Conservation (phyloP, 164 flowering plant species). For the Dillenia suffruticosa region DNA sequence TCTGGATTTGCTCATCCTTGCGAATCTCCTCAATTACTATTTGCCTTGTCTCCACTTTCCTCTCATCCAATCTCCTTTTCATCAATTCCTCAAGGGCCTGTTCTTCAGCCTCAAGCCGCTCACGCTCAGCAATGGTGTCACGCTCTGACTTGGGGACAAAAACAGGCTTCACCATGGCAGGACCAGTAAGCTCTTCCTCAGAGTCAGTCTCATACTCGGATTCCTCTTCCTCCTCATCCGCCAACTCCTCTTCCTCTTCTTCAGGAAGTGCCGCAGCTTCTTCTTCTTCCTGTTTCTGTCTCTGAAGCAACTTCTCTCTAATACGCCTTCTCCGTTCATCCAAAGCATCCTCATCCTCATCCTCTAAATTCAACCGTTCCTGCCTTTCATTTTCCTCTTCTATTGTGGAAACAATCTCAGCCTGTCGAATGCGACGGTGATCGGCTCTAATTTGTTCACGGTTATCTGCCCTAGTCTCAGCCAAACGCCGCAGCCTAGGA, state of each 20-base stretch:
- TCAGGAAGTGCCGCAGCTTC: conserved; percentile 43
- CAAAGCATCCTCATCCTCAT: conserved; percentile 76
- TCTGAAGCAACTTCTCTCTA: conserved; percentile 53
- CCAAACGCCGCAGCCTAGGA: conserved; percentile 80
- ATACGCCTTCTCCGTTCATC: conserved; percentile 69
- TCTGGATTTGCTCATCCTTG: conserved; percentile 67
- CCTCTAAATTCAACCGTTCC: conserved; percentile 60
- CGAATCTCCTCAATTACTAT: conserved; percentile 72
- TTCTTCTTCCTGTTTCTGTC: conserved; percentile 33
- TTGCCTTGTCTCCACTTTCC: conserved; percentile 67
- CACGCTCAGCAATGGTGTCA: conserved; percentile 85
- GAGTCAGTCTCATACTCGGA: conserved; percentile 96
- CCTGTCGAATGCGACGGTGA: conserved; percentile 80
- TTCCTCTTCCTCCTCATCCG: conserved; percentile 68
- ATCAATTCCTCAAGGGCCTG: conserved; percentile 58
- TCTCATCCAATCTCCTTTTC: conserved; percentile 57
- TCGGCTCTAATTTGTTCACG: conserved; percentile 76
- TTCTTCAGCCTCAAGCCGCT: conserved; percentile 78
- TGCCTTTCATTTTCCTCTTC: conserved; percentile 72
- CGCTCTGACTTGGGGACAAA: conserved; percentile 82
- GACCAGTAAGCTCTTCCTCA: conserved; percentile 59
- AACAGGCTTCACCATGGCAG: conserved; percentile 83
- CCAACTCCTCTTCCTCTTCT: conserved; percentile 64
- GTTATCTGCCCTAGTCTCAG: conserved; percentile 62
- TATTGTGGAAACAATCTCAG: conserved; percentile 80